A percentile compares a stretch with the other conserved stretches of the same genome.
Conservation (phyloP, 306 rosid species). For the Echinosophora koreensis region DNA sequence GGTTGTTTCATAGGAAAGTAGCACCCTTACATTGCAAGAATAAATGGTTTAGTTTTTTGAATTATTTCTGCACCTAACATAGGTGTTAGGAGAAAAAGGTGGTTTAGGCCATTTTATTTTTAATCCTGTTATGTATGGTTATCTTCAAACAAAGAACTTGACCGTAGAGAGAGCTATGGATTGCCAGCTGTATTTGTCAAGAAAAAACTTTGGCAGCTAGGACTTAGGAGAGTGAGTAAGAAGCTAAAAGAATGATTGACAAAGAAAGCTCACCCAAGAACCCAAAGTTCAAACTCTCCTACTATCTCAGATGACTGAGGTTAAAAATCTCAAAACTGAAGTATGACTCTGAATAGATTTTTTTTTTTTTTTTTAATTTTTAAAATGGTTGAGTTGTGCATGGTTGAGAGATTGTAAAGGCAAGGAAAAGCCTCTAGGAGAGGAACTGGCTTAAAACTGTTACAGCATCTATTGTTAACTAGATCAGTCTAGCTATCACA, state of each 20-base stretch:
- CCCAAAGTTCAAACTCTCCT: neutral
- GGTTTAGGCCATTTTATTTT: too few species aligned
- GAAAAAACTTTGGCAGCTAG: neutral
- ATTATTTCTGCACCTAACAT: neutral
- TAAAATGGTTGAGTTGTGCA: neutral
- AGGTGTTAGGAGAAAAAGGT: too few species aligned
- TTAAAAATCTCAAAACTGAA: neutral
- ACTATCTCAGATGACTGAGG: neutral
- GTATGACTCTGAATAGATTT: neutral
- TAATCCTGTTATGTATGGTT: too few species aligned
- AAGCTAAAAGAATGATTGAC: neutral
- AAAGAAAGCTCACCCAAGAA: neutral
- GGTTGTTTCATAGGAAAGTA: neutral
- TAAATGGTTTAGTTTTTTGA: neutral
- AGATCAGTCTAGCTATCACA: conserved; percentile 4
- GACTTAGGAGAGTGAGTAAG: neutral
- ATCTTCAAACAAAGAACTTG: too few species aligned
- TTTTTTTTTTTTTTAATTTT: too few species aligned
- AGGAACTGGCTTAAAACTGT: conserved; percentile 2
- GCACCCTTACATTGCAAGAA: neutral
- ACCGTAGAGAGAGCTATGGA: too few species aligned
- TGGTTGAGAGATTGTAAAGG: neutral
- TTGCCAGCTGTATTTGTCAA: neutral
- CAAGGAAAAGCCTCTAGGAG: conserved; percentile 21
- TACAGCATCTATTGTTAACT: neutral